Evolutionary conservation across 1,284 basidiomycete genomes (phyloP), one percentile per base, ranked within the genome.

Genomic region (Moesziomyces globuligerus): DNA sequence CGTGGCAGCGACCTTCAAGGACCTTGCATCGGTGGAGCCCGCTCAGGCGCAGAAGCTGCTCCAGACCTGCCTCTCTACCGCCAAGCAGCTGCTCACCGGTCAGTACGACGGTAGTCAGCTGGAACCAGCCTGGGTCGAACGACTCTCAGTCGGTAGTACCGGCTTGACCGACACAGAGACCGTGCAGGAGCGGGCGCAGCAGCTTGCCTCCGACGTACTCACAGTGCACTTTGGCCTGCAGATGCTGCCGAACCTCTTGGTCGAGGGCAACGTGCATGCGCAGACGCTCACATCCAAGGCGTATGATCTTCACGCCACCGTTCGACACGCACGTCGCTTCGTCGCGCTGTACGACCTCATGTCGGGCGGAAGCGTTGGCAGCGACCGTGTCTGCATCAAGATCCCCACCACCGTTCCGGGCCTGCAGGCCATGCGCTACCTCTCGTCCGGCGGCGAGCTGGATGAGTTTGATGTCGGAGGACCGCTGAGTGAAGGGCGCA

Each of bases 361-460:
- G 17, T 62, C 59, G 3, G 37, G 15, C 2, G 48, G 38, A 6
- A 15, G 34, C 1, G 47, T 62, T 25, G 25, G 13, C 17, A 37
- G 36, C 17, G 25, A 36, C 1, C 46, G 52, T n/a, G 43, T 62
- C 18, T 55, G 51, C 29, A 62, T 62, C 59, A 62, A 62, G 34
- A 54, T 54, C 38, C 51, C 59, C 20, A 29, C 51, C 43, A 62
- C 59, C 28, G 45, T 62, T 18, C 51, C 59, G 3, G 59, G 59
- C 1, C 28, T 62, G 7, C 59, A 62, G 42, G 59, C 59, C n/a
- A 62, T 62, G 59, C 59, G 59, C 18, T 62, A 49, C 28, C 48
- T 62, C 13, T 62, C 59, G 2, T 62, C 59, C 9, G 59, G 49
- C 10, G 59, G 59, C 15, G 17, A 48, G 17, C 21, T 50, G 25